Base-by-base conservation (phyloP, 1,284 basidiomycete species). In the Fomitopsis schrenkii region DNA sequence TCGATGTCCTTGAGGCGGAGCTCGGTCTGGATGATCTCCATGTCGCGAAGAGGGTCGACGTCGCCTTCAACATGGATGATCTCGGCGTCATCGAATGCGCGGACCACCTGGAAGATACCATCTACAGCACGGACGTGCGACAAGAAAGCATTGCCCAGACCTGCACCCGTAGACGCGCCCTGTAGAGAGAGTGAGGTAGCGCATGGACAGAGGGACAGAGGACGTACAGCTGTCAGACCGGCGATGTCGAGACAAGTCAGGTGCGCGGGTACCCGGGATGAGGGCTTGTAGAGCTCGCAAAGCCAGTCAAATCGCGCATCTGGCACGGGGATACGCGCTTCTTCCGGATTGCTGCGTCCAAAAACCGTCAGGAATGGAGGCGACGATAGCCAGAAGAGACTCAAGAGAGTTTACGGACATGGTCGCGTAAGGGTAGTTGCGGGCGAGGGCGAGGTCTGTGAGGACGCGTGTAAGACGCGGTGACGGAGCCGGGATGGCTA, bases 51-150 rank as follows among this genome's bases (percentile, higher is more conserved):
- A 22, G 97, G 97, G 78, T 99, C 84, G 62, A 99, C 95, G 68
- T 99, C 97, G 58, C 97, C 97, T 77, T 99, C 97, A 70, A 99
- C 97, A 77, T 99, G 97, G 68, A 94, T 98, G 74, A 99, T 95
- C 73, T 99, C 97, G 41, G 95, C 92, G 71, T 99, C 97, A 73
- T 98, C 97, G 74, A 99, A 99, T 7, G 96, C 95, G 69, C 97
- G 93, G 60, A 99, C 90, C 65, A 98, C 90, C 77, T 99, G 97
- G 84, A 99, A 99, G 75, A 99, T 99, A 73, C 97, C 97, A 74
- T 99, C 97, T 65, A 99, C 97, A 28, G 97, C 93, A 63, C 97
- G 91, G 56, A 99, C 97, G 76, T 99, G 95, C 38, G 94, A 95
- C 77, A 99, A 80, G 84, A 99, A 99, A 48, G 95, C 90, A 75